Base-by-base conservation (phyloP, 805 yeast genomes). In the Saccharomycopsis javanensis region DNA sequence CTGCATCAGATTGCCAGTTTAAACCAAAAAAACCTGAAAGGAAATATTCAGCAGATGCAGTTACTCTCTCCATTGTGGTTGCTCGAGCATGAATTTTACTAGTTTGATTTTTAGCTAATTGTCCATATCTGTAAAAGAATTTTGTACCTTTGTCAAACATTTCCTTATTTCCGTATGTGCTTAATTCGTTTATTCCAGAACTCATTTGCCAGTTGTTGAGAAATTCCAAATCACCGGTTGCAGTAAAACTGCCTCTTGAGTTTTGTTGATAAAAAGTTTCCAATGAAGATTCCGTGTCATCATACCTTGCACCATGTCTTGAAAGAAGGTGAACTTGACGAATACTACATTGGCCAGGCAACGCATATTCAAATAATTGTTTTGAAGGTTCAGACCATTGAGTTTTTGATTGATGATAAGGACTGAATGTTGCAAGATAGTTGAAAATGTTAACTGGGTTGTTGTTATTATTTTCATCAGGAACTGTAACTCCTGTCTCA, bases 281-380 rank as follows among this genome's bases (percentile, higher is more conserved):
- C 34, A 31, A 15, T 57, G 72, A 72, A 4, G 35, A 2, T 7
- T 48, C 35, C 10, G 27, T n/a, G 25, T n/a, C 20, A 28, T 48
- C 51, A 64, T 75, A 86, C 62, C 96, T 74, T 68, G 86, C 91
- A 27, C 92, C 95, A 65, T 88, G 95, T 65, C 96, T 78, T 63
- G 83, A 82, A 55, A 85, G 70, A 25, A 86, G 70, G 62, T 85
- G 89, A 6, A 85, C 88, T 68, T 86, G 92, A 62, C 79, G 80
- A 57, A 83, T 72, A 5, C 68, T 64, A 68, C 87, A 83, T 50
- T 72, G 72, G 7, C 67, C 71, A 31, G 64, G 63, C 45, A 61
- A 54, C 1, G 54, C 57, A 23, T 60, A 61, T 46, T 61, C 62
- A 37, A 55, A 61, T 20, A 61, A 61, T 10, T 61, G 59, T n/a